These are phyloP conservation scores for Pleurotus tuoliensis DNA, from an alignment of 768 basidiomycete genomes.

Conservation along the genomic window DNA sequence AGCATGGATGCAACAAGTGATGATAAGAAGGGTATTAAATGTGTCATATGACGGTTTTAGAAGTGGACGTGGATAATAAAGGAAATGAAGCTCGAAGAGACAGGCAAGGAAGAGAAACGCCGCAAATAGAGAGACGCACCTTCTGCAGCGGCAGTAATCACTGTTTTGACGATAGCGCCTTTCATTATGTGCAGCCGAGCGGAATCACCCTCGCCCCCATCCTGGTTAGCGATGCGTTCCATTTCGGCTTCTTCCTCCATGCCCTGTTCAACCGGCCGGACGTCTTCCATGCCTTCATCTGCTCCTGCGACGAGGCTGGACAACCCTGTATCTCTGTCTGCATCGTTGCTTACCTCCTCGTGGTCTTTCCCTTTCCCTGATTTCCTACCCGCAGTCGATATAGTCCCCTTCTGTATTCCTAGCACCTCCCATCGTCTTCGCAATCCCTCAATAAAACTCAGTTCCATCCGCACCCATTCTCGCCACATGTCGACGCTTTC, in stretches of 20 bases:
- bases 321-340: conserved; percentile 16
- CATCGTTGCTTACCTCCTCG: conserved; percentile 17
- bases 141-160: conserved; percentile 71
- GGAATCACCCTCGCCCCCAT: conserved; percentile 42
- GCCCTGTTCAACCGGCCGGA: conserved; percentile 13
- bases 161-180: conserved; percentile 76
- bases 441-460: conserved; percentile 79
- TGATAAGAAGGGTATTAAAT: neutral
- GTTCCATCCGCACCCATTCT: conserved; percentile 89
- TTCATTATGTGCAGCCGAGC: conserved; percentile 68
- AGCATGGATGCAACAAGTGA: neutral
- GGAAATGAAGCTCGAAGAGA: neutral
- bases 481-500: conserved; percentile 78
- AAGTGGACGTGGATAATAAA: conserved; percentile 2
- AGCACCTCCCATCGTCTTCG: conserved; percentile 77
- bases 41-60: neutral
- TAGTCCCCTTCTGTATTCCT: conserved; percentile 48
- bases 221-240: conserved; percentile 24
- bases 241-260: conserved; percentile 15
- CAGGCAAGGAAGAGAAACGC: neutral
- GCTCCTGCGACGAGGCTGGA: conserved; percentile 21
- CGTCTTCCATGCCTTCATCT: conserved; percentile 19
- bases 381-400: neutral
- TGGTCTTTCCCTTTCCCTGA: conserved; percentile 12
- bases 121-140: conserved; percentile 37